phyloP scores from a whole-genome alignment of 805 yeast genomes.

The Myxozyma geophila region DNA sequence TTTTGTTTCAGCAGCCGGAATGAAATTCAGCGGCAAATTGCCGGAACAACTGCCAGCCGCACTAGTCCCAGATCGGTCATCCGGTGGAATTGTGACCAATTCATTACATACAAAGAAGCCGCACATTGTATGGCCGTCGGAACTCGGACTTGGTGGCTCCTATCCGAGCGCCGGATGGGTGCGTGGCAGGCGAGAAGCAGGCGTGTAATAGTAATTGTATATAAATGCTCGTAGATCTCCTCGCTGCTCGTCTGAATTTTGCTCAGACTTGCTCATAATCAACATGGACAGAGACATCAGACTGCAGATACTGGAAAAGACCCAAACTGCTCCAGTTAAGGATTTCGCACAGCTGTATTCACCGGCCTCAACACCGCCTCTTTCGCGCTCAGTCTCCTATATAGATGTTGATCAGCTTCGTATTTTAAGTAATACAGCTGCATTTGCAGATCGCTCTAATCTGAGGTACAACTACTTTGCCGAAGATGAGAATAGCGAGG shows the following conservation, averaged over 20 bases:
- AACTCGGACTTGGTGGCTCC: background rate
- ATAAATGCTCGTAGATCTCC: too few species aligned
- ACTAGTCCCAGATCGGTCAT: slow-evolving; percentile 2
- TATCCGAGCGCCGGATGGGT: too few species aligned
- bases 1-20: too few species aligned
- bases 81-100: slow-evolving; percentile 3
- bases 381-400: slow-evolving; percentile 18
- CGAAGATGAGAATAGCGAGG: slow-evolving; percentile 11
- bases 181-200: too few species aligned
- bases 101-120: background rate
- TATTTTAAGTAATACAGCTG: background rate
- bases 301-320: slow-evolving; percentile 9
- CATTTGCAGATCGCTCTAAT: background rate
- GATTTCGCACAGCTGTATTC: background rate
- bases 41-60: background rate
- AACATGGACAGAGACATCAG: background rate
- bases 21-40: background rate
- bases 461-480: slow-evolving; percentile 6
- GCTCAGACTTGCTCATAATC: too few species aligned
- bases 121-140: background rate
- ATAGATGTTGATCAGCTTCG: slow-evolving; percentile 13
- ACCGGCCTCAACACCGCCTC: slow-evolving; percentile 9
- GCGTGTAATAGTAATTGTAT: too few species aligned
- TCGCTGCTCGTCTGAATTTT: too few species aligned
- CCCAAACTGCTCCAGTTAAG: slow-evolving; percentile 10